Base-by-base conservation (phyloP, 2,329 filamentous ascomycete genomes). In the Stagonosporopsis vannaccii region DNA sequence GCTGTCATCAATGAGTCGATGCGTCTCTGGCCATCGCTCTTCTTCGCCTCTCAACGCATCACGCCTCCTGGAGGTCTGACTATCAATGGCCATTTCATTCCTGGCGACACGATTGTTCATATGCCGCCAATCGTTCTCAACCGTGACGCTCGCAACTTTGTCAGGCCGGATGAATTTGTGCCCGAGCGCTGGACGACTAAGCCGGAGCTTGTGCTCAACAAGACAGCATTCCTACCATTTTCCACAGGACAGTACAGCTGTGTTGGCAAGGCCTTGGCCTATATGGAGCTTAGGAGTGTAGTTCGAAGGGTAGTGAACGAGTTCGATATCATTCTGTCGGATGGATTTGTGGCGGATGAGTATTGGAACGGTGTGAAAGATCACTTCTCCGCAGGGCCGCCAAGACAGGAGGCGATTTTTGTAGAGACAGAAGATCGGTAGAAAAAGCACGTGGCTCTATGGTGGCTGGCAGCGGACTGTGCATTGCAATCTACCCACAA, bases 221-320 rank as follows among this genome's bases (percentile, higher is more conserved):
- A 52, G 33, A 41, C 80, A 32, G 89, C 89, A 0, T 92, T 90
- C 73, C 90, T 86, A 53, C 88, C 90, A 1, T 91, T 91, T 63
- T 85, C 82, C 23, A 78, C 89, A 43, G 89, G 89, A 0, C 83
- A 87, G 0, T 79, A 88, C 22, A 87, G 85, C 6, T 91, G 89
- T 69, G 88, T 90, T 40, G 88, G 88, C 0, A 90, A 90, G 78
- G 81, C 41, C 0, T 74, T 89, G 39, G 86, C 86, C 1, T 86
- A 88, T 61, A 80, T 84, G 52, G 87, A 90, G 77, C 83, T 89
- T 81, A 83, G 79, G 58, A 83, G 83, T 20, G 82, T 86, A 3
- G 64, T 89, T 46, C 85, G 85, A 12, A 77, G 85, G 15, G 77
- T 85, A 25, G 68, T 90, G 47, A 87, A 79, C 59, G 63, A 85